Evolutionary conservation across 441 rosid species (phyloP).

Genomic region (Metrosideros polymorpha): DNA sequence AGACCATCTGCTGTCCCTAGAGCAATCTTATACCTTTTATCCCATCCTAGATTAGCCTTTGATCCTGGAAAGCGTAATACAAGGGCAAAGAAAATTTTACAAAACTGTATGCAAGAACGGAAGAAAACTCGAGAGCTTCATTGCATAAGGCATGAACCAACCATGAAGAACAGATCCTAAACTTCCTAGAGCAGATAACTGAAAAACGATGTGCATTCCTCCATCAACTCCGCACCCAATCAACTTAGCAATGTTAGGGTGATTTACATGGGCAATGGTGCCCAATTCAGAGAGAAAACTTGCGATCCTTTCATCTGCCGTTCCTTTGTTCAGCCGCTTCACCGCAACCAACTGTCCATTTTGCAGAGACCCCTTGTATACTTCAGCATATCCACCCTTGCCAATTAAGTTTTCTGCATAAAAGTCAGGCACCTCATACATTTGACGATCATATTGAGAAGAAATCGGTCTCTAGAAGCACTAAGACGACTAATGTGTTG

Average conservation of each 20-base stretch:
- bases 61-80: conserved; percentile 28
- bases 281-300: conserved; percentile 79
- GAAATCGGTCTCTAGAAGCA: not conserved
- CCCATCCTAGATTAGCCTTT: conserved; percentile 51
- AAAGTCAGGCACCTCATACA: conserved; percentile 1
- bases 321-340: conserved; percentile 64
- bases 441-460: not conserved
- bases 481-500: not conserved
- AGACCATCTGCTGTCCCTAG: conserved; percentile 77
- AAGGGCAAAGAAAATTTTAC: not conserved
- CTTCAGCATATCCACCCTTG: conserved; percentile 76
- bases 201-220: conserved; percentile 77
- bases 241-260: conserved; percentile 81
- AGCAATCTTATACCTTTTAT: conserved; percentile 72
- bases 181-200: conserved; percentile 72
- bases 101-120: not conserved
- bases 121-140: not conserved
- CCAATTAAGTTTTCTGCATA: conserved; percentile 69
- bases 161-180: conserved; percentile 76
- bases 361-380: conserved; percentile 61
- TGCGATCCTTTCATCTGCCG: conserved; percentile 50
- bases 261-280: conserved; percentile 75
- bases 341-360: conserved; percentile 68
- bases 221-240: conserved; percentile 75
- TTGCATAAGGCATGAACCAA: conserved; percentile 10